Conservation (phyloP, 2,329 filamentous ascomycete species). For the Alternaria sp. region DNA sequence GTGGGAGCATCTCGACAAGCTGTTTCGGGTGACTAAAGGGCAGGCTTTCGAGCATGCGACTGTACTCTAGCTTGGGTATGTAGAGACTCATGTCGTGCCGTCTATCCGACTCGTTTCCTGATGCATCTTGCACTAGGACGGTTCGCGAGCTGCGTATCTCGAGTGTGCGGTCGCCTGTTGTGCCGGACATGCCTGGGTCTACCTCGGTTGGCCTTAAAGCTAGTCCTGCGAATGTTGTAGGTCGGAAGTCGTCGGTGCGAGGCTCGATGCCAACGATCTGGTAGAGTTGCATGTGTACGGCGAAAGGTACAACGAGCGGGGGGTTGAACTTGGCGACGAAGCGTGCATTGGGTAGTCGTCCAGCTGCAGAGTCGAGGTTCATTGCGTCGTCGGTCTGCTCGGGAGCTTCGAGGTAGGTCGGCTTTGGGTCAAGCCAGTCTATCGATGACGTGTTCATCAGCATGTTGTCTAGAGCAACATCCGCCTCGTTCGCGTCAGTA, state of each 20-base stretch:
- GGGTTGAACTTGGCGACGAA: slow-evolving; percentile 80
- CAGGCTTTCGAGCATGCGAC: slow-evolving; percentile 70
- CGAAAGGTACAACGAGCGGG: slow-evolving; percentile 73
- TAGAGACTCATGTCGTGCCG: slow-evolving; percentile 68
- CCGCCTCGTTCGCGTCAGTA: slow-evolving; percentile 49
- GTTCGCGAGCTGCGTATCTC: slow-evolving; percentile 62
- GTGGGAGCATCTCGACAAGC: slow-evolving; percentile 74
- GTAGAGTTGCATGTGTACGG: slow-evolving; percentile 69
- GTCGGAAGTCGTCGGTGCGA: slow-evolving; percentile 60
- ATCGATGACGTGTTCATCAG: slow-evolving; percentile 57
- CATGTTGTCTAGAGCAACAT: slow-evolving; percentile 49
- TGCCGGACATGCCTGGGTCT: slow-evolving; percentile 63
- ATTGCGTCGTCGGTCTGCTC: slow-evolving; percentile 58
- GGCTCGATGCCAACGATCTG: slow-evolving; percentile 66
- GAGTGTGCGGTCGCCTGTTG: slow-evolving; percentile 51
- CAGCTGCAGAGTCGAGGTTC: slow-evolving; percentile 61
- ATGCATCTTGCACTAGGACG: slow-evolving; percentile 49
- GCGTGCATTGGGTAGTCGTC: slow-evolving; percentile 72
- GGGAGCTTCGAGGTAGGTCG: slow-evolving; percentile 60
- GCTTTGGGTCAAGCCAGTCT: slow-evolving; percentile 78
- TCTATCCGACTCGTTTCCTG: slow-evolving; percentile 37
- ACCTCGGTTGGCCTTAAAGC: slow-evolving; percentile 56
- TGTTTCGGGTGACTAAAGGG: slow-evolving; percentile 82
- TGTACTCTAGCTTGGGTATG: slow-evolving; percentile 77
- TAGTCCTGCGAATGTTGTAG: slow-evolving; percentile 60